phyloP scores from a whole-genome alignment of 164 flowering plant species.

The Protea cynaroides region DNA sequence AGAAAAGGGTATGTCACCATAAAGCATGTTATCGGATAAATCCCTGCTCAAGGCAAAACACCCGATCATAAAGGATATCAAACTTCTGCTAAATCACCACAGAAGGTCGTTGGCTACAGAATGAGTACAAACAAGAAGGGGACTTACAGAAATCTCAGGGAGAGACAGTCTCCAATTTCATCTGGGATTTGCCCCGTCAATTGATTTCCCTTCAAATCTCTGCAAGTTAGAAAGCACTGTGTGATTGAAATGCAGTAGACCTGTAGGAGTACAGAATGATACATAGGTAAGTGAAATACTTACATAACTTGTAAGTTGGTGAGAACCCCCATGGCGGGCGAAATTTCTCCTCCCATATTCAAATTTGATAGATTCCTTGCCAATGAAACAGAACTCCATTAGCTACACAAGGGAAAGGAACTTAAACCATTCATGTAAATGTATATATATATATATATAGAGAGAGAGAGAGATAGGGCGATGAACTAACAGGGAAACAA shows the following conservation, averaged over 20 bases:
- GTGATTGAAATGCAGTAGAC: neutral
- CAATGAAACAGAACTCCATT: neutral
- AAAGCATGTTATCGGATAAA: constrained; percentile 57
- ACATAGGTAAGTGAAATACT: neutral
- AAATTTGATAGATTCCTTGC: constrained; percentile 72
- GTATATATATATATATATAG: too few relatives aligned
- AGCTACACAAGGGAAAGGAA: neutral
- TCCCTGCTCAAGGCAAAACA: constrained; percentile 39
- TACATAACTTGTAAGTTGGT: constrained; percentile 58
- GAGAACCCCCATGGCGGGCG: constrained; percentile 77
- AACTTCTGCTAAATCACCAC: neutral
- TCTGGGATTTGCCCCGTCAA: constrained; percentile 91
- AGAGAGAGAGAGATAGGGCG: neutral
- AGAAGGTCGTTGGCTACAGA: neutral
- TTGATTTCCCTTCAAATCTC: constrained; percentile 79
- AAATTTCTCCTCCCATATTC: constrained; percentile 86
- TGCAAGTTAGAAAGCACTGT: constrained; percentile 16
- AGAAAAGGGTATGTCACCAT: constrained; percentile 86
- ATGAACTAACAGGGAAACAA: constrained; percentile 62
- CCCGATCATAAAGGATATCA: neutral
- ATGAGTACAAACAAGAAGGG: neutral
- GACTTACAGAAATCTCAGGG: constrained; percentile 47
- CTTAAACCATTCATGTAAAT: too few relatives aligned
- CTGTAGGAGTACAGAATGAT: neutral
- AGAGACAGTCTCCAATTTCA: constrained; percentile 76